A percentile compares a stretch with the other conserved stretches of the same genome.
phyloP scores from a whole-genome alignment of 2,329 filamentous ascomycete species.

The Ciborinia camelliae region DNA sequence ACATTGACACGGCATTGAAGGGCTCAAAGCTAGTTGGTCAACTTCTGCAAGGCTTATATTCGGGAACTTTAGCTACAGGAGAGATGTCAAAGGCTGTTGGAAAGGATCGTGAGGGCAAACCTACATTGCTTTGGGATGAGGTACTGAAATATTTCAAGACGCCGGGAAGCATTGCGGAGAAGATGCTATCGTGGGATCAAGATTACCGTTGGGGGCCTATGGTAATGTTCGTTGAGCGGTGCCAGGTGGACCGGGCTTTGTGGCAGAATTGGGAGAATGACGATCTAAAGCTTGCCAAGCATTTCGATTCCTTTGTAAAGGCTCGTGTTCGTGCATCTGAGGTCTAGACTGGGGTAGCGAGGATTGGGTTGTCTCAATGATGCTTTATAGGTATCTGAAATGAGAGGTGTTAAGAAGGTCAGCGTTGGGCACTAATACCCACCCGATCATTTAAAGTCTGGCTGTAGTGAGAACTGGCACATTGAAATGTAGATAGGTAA shows the following conservation, averaged over 20 bases:
- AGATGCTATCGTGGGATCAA: neutral
- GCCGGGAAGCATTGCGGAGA: neutral
- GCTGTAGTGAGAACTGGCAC: neutral
- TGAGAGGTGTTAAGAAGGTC: no score
- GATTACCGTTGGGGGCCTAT: neutral
- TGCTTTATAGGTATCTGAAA: neutral
- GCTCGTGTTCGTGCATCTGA: neutral
- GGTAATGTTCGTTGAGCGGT: conserved; percentile 7
- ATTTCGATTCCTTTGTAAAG: neutral
- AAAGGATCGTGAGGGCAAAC: neutral
- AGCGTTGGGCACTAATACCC: neutral
- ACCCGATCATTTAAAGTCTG: neutral
- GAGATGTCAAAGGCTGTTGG: neutral
- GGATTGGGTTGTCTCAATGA: neutral
- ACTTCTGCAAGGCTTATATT: neutral
- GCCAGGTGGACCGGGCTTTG: neutral
- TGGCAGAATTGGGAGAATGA: neutral
- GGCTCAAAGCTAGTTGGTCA: neutral
- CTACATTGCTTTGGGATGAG: conserved; percentile 5
- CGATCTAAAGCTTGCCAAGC: neutral
- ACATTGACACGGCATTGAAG: neutral
- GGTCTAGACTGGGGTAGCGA: neutral
- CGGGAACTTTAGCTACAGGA: neutral
- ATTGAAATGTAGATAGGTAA: neutral
- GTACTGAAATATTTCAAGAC: neutral